Percentiles rank a stretch among this genome's conserved stretches.
These are phyloP conservation scores for Erucastrum elatum DNA, from an alignment of 345 rosid species.

Conservation along the genomic window DNA sequence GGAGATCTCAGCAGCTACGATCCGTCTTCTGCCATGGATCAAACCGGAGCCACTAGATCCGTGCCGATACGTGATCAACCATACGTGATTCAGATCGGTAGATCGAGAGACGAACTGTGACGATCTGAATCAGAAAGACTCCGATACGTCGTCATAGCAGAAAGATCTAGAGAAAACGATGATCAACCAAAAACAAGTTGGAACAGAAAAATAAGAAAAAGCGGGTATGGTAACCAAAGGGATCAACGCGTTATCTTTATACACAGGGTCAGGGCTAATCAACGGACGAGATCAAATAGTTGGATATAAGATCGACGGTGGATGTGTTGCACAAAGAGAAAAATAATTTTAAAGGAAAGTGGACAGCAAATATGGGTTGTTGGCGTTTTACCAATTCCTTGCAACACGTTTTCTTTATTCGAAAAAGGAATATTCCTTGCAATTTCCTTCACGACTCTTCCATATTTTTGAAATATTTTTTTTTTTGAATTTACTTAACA, in stretches of 20 bases:
- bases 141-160: background rate
- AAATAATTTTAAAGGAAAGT: background rate
- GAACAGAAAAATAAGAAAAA: background rate
- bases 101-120: conserved; percentile 15
- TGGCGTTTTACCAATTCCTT: conserved; percentile 21
- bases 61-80: background rate
- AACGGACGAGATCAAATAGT: conserved; percentile 40
- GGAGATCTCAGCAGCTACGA: background rate
- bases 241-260: conserved; percentile 27
- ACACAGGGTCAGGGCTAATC: conserved; percentile 20
- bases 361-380: conserved; percentile 34
- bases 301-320: conserved; percentile 30
- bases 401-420: conserved; percentile 27
- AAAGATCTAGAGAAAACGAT: conserved; percentile 28
- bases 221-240: background rate
- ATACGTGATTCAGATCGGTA: no score
- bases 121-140: background rate
- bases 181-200: background rate
- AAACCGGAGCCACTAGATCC: background rate
- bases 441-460: conserved; percentile 35
- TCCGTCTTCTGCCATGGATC: background rate
- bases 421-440: conserved; percentile 8
- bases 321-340: background rate
- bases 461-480: background rate
- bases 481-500: background rate